Base-by-base conservation (phyloP, 352 stramenopile species). In the Globisporangium spinosum region DNA sequence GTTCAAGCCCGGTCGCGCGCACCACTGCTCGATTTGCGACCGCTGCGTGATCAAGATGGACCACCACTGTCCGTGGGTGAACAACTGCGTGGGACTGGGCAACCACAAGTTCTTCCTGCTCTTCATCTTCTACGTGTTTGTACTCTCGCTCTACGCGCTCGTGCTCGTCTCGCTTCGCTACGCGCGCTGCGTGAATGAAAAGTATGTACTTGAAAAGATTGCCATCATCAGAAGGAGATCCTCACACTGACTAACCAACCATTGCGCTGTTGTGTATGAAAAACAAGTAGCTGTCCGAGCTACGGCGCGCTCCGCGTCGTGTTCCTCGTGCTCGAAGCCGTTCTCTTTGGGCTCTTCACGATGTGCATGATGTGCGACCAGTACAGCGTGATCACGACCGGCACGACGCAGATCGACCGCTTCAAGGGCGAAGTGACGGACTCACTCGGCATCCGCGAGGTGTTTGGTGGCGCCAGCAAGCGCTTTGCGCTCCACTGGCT, bases 281-380 rank as follows among this genome's bases (percentile, higher is more conserved):
- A 47, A 47, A 47, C 20, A 47, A 8, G 27, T 66, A 92, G 84
- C 38, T 94, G 84, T 47, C 83, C 87, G 12, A 93, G 78, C 34
- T 82, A 89, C 65, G 86, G 83, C 56, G 87, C 86, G 4, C 75
- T 95, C 32, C 83, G 82, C 12, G 82, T 97, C 29, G 77, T 98
- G 20, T 88, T 93, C 47, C 77, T 98, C 45, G 83, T 97, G 38
- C 78, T 97, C 8, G 90, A 97, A 68, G 80, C 87, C 29, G 77
- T 98, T 45, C 81, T 99, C 20, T 99, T 99, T 75, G 98, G 97
- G 3, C 82, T 99, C 47, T 99, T 99, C 78, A 99, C 97, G 35
- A 82, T 97, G 67, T 99, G 97, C 78, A 99, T 99, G 95, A 97
- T 98, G 85, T 96, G 93, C 75, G 98, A 99, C 81, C 98, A 99